These are phyloP conservation scores for Candida oleophila DNA, from an alignment of 805 yeast species.

Conservation along the genomic window DNA sequence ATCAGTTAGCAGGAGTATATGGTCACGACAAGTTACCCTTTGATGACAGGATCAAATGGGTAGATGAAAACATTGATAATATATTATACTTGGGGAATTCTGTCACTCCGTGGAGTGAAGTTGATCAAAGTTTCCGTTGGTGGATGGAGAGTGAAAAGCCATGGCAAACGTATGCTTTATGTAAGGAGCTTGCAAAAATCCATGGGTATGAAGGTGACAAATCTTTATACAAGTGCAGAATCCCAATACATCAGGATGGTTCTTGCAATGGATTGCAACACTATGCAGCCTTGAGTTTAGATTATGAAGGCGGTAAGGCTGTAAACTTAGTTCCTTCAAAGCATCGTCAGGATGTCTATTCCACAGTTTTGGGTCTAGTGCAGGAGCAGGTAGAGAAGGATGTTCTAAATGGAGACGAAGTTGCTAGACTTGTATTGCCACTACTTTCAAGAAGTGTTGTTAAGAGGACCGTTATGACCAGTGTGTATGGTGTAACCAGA, in stretches of 20 bases:
- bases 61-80: conserved; percentile 17
- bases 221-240: conserved; percentile 22
- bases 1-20: conserved; percentile 36
- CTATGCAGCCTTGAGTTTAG: conserved; percentile 43
- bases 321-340: conserved; percentile 32
- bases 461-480: conserved; percentile 46
- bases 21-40: conserved; percentile 27
- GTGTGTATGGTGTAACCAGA: conserved; percentile 43
- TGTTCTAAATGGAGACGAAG: conserved; percentile 2
- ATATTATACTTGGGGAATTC: conserved; percentile 26
- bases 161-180: conserved; percentile 37
- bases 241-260: conserved; percentile 44
- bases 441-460: conserved; percentile 31
- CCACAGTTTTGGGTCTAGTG: conserved; percentile 28
- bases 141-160: conserved; percentile 40
- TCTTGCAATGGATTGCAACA: conserved; percentile 48
- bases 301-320: conserved; percentile 34
- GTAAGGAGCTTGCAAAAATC: conserved; percentile 28
- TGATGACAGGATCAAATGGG: conserved; percentile 25
- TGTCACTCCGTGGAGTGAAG: conserved; percentile 16
- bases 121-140: conserved; percentile 22
- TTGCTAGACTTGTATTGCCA: conserved; percentile 14
- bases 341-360: conserved; percentile 28
- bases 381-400: conserved; percentile 8
- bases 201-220: conserved; percentile 15